Evolutionary conservation across 352 stramenopile genomes (phyloP).

Genomic region (Globisporangium alternatum): DNA sequence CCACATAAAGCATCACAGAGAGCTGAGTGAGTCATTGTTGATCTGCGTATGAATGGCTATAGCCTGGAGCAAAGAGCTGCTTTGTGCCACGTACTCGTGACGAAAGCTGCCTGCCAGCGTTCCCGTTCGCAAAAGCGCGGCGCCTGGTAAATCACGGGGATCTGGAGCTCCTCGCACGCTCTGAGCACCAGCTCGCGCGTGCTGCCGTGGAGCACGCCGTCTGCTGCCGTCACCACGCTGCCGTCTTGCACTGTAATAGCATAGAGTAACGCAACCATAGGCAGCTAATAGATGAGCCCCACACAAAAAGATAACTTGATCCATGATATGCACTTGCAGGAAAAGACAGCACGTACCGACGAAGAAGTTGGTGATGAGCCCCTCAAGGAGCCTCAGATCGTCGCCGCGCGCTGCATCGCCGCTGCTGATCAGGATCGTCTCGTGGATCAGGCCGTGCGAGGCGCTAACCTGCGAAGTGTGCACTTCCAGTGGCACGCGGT

Average conservation of each 20-base stretch:
- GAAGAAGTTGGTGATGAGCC: slow-evolving; percentile 80
- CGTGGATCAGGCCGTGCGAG: slow-evolving; percentile 33
- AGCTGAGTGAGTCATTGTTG: background rate
- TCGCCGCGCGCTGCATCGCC: background rate
- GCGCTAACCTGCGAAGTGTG: slow-evolving; percentile 24
- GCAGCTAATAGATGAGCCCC: too few relatives aligned
- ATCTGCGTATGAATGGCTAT: background rate
- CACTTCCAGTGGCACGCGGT: slow-evolving; percentile 48
- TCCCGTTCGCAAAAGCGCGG: slow-evolving; percentile 50
- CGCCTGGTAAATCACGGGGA: slow-evolving; percentile 53
- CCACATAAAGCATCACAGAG: background rate
- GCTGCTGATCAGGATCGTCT: slow-evolving; percentile 48
- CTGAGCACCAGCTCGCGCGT: slow-evolving; percentile 59
- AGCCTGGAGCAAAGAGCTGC: background rate
- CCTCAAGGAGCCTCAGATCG: slow-evolving; percentile 57
- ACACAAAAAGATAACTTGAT: too few relatives aligned
- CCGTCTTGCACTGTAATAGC: slow-evolving; percentile 34
- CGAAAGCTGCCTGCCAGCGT: slow-evolving; percentile 63
- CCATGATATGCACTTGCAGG: background rate
- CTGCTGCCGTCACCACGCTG: slow-evolving; percentile 43
- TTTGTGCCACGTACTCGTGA: slow-evolving; percentile 52
- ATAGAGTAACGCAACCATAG: background rate
- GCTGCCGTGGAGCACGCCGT: slow-evolving; percentile 52
- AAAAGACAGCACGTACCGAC: slow-evolving; percentile 37
- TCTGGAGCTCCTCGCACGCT: slow-evolving; percentile 50